phyloP scores from a whole-genome alignment of 768 basidiomycete genomes.

The Gyrodon lividus region DNA sequence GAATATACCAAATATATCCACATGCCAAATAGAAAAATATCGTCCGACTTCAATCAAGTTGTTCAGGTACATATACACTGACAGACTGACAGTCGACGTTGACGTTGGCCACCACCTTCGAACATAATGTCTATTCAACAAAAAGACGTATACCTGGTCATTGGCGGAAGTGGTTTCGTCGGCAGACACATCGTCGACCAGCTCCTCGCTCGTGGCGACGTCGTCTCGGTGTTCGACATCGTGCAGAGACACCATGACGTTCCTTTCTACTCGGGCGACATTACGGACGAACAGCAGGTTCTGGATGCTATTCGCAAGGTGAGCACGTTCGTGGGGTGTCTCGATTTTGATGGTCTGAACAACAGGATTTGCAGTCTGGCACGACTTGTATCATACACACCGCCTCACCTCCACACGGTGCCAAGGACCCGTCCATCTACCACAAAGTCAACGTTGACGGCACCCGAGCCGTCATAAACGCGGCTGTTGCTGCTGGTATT shows the following conservation, averaged over 20 bases:
- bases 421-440: conserved; percentile 68
- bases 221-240: conserved; percentile 86
- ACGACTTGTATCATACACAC: conserved; percentile 95
- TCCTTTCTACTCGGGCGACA: conserved; percentile 87
- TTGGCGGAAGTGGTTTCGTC: conserved; percentile 92
- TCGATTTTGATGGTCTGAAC: not conserved
- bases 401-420: conserved; percentile 77
- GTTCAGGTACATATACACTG: no score
- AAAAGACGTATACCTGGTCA: conserved; percentile 81
- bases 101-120: not conserved
- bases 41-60: not conserved
- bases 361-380: conserved; percentile 51
- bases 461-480: conserved; percentile 80
- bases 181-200: conserved; percentile 90
- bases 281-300: conserved; percentile 74
- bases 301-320: conserved; percentile 74
- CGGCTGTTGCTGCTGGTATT: conserved; percentile 70
- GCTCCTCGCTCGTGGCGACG: conserved; percentile 73
- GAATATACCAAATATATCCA: conserved; percentile 9
- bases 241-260: conserved; percentile 88
- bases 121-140: conserved; percentile 18
- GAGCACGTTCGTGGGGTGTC: conserved; percentile 17
- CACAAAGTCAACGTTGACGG: conserved; percentile 94
- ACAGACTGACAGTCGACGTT: no score
- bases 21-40: not conserved